Base-by-base conservation (phyloP, 352 stramenopile species). In the Globisporangium paddicum region DNA sequence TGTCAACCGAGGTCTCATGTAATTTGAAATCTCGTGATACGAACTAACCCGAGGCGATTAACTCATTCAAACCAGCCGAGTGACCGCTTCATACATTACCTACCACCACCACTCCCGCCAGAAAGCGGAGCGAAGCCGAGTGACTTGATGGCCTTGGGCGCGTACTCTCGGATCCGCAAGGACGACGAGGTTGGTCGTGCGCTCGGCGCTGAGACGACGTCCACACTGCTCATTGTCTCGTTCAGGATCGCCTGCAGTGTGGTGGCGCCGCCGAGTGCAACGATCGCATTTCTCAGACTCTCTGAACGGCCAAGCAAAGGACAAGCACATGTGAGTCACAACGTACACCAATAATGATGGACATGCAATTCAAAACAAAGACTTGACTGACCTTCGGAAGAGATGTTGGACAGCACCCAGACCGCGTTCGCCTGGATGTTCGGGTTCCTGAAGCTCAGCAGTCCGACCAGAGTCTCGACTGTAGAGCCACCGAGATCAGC, bases 351-450 rank as follows among this genome's bases (percentile, higher is more conserved):
- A n/a, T n/a, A n/a, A n/a, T n/a, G n/a, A n/a, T n/a, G n/a, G n/a
- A n/a, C n/a, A n/a, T n/a, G n/a, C n/a, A n/a, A n/a, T n/a, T n/a
- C n/a, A n/a, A 65, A 9, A 16, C 16, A 19, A 11, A 16, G 10
- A n/a, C 16, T n/a, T 8, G 19, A 42, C 60, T 59, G 55, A 90
- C 79, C 78, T 73, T 89, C 72, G 10, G 49, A 66, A 0, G 72
- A 87, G 19, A 90, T 76, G 42, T 93, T 93, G 13, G 80, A 89
- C 19, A 93, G 67, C 2, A 93, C 74, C 83, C 83, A 90, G 2
- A 90, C 83, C 16, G 77, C 73, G 49, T 89, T 88, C 23, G 83
- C 78, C 54, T 90, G 79, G 8, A 90, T 72, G 35, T 71, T 76
- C 5, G 66, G 46, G 35, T 75, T 86, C 55, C 71, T 81, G 28